phyloP scores from a whole-genome alignment of 495 filamentous ascomycete genomes.

The Poronia punctata region DNA sequence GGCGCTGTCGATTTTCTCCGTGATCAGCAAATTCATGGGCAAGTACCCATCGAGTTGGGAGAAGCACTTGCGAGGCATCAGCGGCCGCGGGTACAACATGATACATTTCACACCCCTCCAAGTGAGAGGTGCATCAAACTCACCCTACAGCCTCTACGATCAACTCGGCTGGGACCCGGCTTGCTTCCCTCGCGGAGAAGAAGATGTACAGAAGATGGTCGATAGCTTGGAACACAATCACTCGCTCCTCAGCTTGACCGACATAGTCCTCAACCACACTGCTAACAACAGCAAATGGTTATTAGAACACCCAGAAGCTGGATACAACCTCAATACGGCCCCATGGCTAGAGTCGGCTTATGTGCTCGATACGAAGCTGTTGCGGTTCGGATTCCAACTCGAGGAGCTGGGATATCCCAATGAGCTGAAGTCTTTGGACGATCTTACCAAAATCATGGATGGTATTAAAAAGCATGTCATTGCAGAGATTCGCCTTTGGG shows the following conservation, averaged over 20 bases:
- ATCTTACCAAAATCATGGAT: conserved; percentile 79
- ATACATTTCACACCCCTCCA: conserved; percentile 96
- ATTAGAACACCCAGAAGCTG: conserved; percentile 87
- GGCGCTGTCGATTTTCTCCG: conserved; percentile 85
- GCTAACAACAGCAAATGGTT: conserved; percentile 94
- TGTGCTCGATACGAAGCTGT: conserved; percentile 74
- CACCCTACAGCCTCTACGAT: conserved; percentile 93
- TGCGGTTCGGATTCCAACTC: conserved; percentile 69
- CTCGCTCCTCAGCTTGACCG: conserved; percentile 80
- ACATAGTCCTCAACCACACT: conserved; percentile 98
- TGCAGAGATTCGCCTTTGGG: conserved; percentile 72
- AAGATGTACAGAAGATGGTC: conserved; percentile 71
- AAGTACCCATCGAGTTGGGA: conserved; percentile 85
- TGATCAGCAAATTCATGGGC: conserved; percentile 97
- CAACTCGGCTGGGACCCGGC: conserved; percentile 79
- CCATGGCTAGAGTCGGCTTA: conserved; percentile 89
- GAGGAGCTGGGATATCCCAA: conserved; percentile 63
- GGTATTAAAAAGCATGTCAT: conserved; percentile 75
- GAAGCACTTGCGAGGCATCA: conserved; percentile 77
- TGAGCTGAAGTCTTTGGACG: conserved; percentile 59
- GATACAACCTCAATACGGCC: conserved; percentile 89
- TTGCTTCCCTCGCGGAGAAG: conserved; percentile 79
- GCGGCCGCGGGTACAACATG: conserved; percentile 93
- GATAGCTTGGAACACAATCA: conserved; percentile 77
- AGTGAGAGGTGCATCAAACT: conserved; percentile 82